Base-by-base conservation (phyloP, 192 early-diverging fungal species). In the Coemansia biformis region DNA sequence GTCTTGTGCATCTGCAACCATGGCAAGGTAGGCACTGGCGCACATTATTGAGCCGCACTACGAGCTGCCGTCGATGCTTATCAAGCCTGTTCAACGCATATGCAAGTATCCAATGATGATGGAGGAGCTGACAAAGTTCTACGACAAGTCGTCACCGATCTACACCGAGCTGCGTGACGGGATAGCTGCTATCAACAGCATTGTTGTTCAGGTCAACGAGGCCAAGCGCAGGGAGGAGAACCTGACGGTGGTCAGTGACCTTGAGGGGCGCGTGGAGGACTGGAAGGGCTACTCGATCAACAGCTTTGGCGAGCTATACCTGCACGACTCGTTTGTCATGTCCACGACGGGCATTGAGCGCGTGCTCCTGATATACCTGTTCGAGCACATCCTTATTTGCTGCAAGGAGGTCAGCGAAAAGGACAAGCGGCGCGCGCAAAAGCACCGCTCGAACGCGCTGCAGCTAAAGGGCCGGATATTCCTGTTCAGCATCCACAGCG, bases 11-110 rank as follows among this genome's bases (percentile, higher is more conserved):
- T 10, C 41, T 15, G 35, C 48, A 30, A 45, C 26, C 36, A 33
- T 14, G 17, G 17, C 26, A 16, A 23, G 47, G 39, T 57, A 77
- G 75, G 79, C 74, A 50, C 59, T 83, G 50, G 63, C 71, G 21
- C 77, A 81, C 57, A 75, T 84, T 51, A 87, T 86, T 49, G 89
- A 93, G 38, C 92, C 92, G 17, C 80, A 80, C 45, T 86, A 92
- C 48, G 88, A 85, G 66, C 66, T 99, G 51, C 89, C 88, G 15
- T 88, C 86, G 6, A 87, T 89, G 73, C 78, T 99, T 43, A 99
- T 99, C 75, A 94, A 96, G 57, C 96, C 96, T 3, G 82, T 99
- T 8, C 96, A 99, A 71, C 83, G 96, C 39, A 89, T 98, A 48
- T 95, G 93, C 78, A 93, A 93, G 78, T 99, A 99, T 73, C 93